Base-by-base conservation (phyloP, 768 basidiomycete species). In the Lentinula boryana region DNA sequence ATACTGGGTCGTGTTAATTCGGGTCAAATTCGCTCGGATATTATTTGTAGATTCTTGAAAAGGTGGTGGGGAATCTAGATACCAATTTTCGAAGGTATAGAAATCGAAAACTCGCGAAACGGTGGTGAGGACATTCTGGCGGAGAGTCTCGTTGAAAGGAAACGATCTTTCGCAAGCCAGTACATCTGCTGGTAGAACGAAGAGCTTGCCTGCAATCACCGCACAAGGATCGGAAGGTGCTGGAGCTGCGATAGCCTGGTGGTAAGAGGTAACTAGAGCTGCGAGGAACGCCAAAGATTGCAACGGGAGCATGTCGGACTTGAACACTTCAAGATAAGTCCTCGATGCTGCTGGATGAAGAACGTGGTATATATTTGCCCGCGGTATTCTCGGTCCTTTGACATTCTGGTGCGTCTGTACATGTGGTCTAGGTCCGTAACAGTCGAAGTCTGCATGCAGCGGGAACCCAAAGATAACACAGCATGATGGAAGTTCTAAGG, bases 151-250 rank as follows among this genome's bases (percentile, higher is more conserved):
- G 62, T 81, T 82, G 72, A 83, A 83, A 0, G 81, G 79, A 65
- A 83, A 84, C 12, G 81, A 78, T 68, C 79, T 83, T 66, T 81
- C 70, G 66, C 85, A 87, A 1, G 84, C 81, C 41, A 86, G 72
- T 16, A 79, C 84, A 62, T 84, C 80, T 2, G 78, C 73, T 12
- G 86, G 83, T 10, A 71, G 73, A 7, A 77, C 80, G 62, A 82
- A 85, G 0, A 66, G 58, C 63, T 77, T 67, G 1, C 74, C 75
- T 8, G 72, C 74, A 36, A 78, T 65, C 5, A 13, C 38, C 9
- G 54, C 62, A 32, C 64, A 64, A 54, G 64, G 62, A 46, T 64
- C 64, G 9, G 32, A 31, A 9, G 56, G 36, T 41, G 56, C 49
- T 27, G 62, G 58, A 32, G 35, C 59, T 18, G 43, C 57, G 18